Base-by-base conservation (phyloP, 2,329 filamentous ascomycete genomes). In the Lizonia empirigonia region DNA sequence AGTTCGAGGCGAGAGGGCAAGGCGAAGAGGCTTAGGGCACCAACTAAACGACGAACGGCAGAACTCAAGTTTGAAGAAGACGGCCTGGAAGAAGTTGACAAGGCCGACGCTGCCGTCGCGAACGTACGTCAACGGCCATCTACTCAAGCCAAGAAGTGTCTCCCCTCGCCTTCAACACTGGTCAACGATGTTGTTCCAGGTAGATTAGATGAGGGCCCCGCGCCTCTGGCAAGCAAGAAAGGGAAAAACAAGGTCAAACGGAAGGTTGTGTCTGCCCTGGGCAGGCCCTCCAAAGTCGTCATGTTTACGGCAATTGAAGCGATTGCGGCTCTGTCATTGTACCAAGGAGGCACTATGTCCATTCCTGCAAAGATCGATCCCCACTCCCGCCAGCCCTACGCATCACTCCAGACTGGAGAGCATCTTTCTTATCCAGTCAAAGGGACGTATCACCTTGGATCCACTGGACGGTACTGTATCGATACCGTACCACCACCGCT, bases 241-340 rank as follows among this genome's bases (percentile, higher is more conserved):
- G 27, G n/a, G 18, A 42, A 29, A 22, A 22, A 18, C 12, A 19
- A 22, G 16, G 6, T 18, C 7, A 7, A 18, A 9, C 20, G 16
- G 12, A 29, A 12, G 9, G 10, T 2, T 7, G 23, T 16, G 12
- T 19, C 16, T 8, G 9, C 26, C 1, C 5, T 10, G 3, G 27
- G 33, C 15, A 18, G 23, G 3, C 27, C 37, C 26, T 42, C 37
- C 3, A 47, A 27, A 7, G 9, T 34, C n/a, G 7, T 58, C 19
- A 62, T 60, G 57, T 58, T 58, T 46, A 56, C 59, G 1, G 26
- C 40, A 1, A 3, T 27, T 22, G 48, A 60, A 33, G 59, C 59
- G 10, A 29, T 62, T 9, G 38, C 47, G 22, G 33, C 36, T 16
- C 36, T 59, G 12, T 26, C 23, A 1, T 13, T 41, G 9, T 49